Evolutionary conservation across 2,329 filamentous ascomycete genomes (phyloP).

Genomic region (Alternaria atra): DNA sequence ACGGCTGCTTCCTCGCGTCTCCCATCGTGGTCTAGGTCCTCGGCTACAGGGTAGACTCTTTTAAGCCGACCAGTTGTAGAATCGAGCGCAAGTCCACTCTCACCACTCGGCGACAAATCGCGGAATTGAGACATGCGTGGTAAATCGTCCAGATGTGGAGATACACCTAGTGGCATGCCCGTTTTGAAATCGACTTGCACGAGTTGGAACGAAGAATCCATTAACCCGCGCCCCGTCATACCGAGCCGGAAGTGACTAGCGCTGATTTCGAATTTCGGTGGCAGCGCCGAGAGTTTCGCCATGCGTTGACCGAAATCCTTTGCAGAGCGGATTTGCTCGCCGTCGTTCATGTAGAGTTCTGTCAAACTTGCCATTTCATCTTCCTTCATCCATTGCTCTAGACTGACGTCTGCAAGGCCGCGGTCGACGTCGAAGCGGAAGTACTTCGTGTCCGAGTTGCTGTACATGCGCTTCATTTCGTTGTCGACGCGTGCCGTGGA

Average conservation of each 20-base stretch:
- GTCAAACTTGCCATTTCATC: constrained; percentile 53
- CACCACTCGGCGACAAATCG: constrained; percentile 39
- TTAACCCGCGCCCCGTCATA: constrained; percentile 41
- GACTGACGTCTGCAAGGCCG: constrained; percentile 49
- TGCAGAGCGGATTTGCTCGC: constrained; percentile 42
- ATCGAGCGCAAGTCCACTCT: constrained; percentile 43
- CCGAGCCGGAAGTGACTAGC: constrained; percentile 46
- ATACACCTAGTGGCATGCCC: constrained; percentile 41
- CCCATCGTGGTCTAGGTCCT: constrained; percentile 49
- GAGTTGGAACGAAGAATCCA: constrained; percentile 42
- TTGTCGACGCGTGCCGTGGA: constrained; percentile 52
- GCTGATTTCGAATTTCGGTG: constrained; percentile 47
- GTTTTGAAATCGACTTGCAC: constrained; percentile 52
- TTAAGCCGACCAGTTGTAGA: constrained; percentile 32
- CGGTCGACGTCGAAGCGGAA: constrained; percentile 53
- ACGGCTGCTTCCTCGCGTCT: constrained; percentile 47
- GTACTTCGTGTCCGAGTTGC: constrained; percentile 47
- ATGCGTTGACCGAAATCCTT: constrained; percentile 46
- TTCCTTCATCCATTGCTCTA: constrained; percentile 55
- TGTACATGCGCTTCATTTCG: constrained; percentile 54
- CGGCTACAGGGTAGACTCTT: constrained; percentile 47
- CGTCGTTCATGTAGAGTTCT: constrained; percentile 52
- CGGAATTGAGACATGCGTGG: constrained; percentile 35
- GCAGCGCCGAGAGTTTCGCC: constrained; percentile 49
- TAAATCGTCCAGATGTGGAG: constrained; percentile 30